Evolutionary conservation across 352 stramenopile genomes (phyloP).

Genomic region (Pseudoperonospora humuli): DNA sequence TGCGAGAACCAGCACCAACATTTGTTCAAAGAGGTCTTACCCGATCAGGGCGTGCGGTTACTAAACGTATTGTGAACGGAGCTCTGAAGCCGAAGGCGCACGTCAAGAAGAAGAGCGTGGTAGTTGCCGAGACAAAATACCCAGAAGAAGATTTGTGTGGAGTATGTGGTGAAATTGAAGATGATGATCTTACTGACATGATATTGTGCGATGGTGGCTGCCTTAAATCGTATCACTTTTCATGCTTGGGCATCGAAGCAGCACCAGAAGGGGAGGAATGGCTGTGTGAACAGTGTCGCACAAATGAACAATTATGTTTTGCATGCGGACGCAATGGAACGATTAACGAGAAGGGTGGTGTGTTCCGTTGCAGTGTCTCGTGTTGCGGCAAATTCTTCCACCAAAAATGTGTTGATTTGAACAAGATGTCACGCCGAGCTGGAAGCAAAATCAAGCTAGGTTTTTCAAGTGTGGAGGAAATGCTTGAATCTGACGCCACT

Average conservation of each 20-base stretch:
- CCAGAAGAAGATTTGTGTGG: constrained; percentile 73
- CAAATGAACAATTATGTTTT: constrained; percentile 85
- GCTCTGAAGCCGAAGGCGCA: constrained; percentile 16
- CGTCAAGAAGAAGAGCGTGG: constrained; percentile 20
- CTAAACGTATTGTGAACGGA: constrained; percentile 43
- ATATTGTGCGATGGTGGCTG: constrained; percentile 91
- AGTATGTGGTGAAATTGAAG: constrained; percentile 75
- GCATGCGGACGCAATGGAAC: constrained; percentile 82
- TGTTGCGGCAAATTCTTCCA: constrained; percentile 84
- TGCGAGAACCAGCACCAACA: constrained; percentile 17
- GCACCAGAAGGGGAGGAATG: constrained; percentile 70
- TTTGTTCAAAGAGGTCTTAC: constrained; percentile 61
- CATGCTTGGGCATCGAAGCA: constrained; percentile 78
- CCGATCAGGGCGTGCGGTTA: constrained; percentile 59
- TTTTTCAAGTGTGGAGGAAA: constrained; percentile 29
- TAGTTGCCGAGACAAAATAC: constrained; percentile 27
- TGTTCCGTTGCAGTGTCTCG: constrained; percentile 59
- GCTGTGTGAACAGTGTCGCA: constrained; percentile 88
- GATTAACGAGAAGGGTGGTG: constrained; percentile 79
- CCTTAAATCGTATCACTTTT: constrained; percentile 88
- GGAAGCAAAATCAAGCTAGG: constrained; percentile 30
- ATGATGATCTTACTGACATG: constrained; percentile 74
- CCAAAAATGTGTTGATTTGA: constrained; percentile 58
- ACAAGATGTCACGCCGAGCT: constrained; percentile 48
- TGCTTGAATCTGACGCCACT: constrained; percentile 66